A percentile compares a stretch with the other conserved stretches of the same genome.
These are phyloP conservation scores for Dittrichia graveolens DNA, from an alignment of 129 eudicot genomes.

Conservation along the genomic window DNA sequence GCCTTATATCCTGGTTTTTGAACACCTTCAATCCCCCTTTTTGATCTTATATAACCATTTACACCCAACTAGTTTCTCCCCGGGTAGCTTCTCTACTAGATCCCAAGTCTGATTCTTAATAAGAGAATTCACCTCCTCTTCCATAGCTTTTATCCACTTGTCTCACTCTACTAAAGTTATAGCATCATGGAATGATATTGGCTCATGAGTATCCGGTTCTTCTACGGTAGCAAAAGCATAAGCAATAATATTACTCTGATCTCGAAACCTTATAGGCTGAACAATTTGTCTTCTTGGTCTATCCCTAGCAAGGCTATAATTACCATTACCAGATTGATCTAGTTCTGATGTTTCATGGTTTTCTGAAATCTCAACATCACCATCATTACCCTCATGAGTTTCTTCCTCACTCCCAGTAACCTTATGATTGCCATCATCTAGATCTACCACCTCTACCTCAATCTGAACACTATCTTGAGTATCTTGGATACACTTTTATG, in stretches of 20 bases:
- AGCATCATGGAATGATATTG: background rate
- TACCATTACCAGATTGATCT: too few species aligned
- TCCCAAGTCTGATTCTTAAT: background rate
- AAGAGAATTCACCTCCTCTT: background rate
- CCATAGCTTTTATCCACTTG: background rate
- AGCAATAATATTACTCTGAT: background rate
- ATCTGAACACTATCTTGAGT: too few species aligned
- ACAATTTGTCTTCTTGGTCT: too few species aligned
- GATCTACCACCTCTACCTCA: too few species aligned
- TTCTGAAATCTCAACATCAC: too few species aligned
- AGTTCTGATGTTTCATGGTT: too few species aligned
- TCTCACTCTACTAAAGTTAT: background rate
- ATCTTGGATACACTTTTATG: too few species aligned
- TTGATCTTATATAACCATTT: background rate
- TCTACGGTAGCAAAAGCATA: background rate
- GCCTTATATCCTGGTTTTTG: background rate
- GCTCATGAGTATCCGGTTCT: background rate
- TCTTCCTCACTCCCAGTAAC: too few species aligned
- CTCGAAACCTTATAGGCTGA: too few species aligned
- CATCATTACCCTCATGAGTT: too few species aligned
- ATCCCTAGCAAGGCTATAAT: too few species aligned
- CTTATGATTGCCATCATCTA: too few species aligned
- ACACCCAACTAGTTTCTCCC: background rate
- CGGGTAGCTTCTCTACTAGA: background rate
- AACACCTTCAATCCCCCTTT: slow-evolving; percentile 1